Conservation (phyloP, 192 early-diverging fungal genomes). For the Rhizophlyctis rosea region DNA sequence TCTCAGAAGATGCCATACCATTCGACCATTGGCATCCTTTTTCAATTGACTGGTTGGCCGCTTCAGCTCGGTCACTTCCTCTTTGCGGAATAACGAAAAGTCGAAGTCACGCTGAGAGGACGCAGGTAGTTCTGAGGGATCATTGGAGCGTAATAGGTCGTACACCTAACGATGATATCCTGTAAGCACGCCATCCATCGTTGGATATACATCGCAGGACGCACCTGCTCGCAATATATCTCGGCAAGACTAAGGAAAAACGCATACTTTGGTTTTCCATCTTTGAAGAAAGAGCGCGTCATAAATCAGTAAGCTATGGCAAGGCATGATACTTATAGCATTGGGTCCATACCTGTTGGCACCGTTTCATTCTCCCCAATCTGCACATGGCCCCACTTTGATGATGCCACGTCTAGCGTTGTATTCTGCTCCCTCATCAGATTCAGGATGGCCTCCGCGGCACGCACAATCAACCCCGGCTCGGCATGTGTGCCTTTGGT, state of each 20-base stretch:
- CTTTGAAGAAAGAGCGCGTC: too few relatives aligned
- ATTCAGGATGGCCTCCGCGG: conserved; percentile 6
- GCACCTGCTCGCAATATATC: background rate
- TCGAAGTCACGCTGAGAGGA: background rate
- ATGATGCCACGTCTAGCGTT: background rate
- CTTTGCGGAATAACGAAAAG: background rate
- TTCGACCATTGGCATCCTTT: conserved; percentile 18
- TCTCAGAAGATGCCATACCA: background rate
- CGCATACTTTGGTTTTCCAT: background rate
- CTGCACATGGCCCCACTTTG: background rate
- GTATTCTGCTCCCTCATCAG: conserved; percentile 3
- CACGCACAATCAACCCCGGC: conserved; percentile 20
- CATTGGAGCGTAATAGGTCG: background rate
- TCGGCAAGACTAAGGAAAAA: conserved; percentile 7
- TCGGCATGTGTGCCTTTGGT: conserved; percentile 11
- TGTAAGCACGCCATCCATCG: background rate
- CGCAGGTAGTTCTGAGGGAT: background rate
- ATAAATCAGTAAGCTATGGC: background rate
- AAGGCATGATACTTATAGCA: conserved; percentile 9
- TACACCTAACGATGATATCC: conserved; percentile 2
- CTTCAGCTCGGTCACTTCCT: background rate
- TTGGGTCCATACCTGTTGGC: background rate
- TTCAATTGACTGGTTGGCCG: conserved; percentile 5
- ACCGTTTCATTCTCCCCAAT: background rate
- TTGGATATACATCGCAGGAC: conserved; percentile 1